Evolutionary conservation across 345 rosid species (phyloP).

Genomic region (Erodium maritimum): DNA sequence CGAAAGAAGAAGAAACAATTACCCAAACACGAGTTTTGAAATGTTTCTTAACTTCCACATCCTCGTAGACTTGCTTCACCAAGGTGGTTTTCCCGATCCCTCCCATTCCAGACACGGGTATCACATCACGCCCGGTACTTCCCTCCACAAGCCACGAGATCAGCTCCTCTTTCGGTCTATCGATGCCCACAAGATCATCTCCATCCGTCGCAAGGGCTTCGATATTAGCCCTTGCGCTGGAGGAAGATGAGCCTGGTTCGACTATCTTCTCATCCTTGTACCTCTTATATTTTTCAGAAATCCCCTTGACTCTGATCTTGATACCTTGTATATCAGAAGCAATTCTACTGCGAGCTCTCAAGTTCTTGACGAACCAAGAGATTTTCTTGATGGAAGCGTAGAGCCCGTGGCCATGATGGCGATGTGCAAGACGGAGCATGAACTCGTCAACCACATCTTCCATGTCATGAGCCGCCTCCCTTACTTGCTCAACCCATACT

Average conservation of each 20-base stretch:
- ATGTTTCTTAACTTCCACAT: conserved; percentile 12
- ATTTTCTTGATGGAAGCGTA: conserved; percentile 1
- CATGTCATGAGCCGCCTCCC: conserved; percentile 14
- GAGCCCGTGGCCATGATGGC: conserved; percentile 8
- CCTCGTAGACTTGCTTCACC: conserved; percentile 12
- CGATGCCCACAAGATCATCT: conserved; percentile 18
- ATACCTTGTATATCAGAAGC: conserved; percentile 7
- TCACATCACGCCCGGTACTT: conserved; percentile 8
- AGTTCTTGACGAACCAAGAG: conserved; percentile 3
- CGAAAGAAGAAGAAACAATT: conserved; percentile 8
- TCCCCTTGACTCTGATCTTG: conserved; percentile 8
- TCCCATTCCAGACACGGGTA: conserved; percentile 16
- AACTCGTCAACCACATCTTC: conserved; percentile 26
- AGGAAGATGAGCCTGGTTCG: conserved; percentile 11
- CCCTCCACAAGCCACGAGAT: conserved; percentile 7
- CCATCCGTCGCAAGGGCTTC: conserved; percentile 24
- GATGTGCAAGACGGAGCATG: conserved; percentile 4
- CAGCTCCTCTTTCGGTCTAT: conserved; percentile 9
- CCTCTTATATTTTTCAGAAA: conserved; percentile 11
- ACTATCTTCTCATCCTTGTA: conserved; percentile 2
- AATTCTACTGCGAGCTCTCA: conserved; percentile 8
- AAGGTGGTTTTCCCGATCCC: conserved; percentile 19
- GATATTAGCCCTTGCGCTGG: not conserved
- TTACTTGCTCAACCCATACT: conserved; percentile 15
- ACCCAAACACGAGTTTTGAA: conserved; percentile 12